Base-by-base conservation (phyloP, 257 asterid species). In the Lantana camara region DNA sequence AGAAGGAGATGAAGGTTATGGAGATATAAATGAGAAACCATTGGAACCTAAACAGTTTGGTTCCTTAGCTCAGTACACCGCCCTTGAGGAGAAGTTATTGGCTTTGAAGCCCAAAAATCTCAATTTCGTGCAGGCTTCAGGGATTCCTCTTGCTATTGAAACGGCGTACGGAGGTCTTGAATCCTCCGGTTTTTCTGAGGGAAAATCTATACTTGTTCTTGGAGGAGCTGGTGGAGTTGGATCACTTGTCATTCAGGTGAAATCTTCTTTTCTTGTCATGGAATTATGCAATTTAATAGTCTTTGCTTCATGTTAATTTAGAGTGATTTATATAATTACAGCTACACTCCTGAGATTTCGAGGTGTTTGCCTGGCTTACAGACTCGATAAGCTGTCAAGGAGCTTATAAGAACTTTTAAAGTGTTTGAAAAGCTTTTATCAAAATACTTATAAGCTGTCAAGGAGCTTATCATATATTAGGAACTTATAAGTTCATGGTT, bases 221-320 rank as follows among this genome's bases (percentile, higher is more conserved):
- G 98, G 98, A 13, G 98, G 98, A 5, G 98, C 98, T 15, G 98
- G 98, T 16, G 97, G 97, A 15, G 97, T 89, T 71, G 98, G 98
- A 55, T 83, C 96, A 57, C 84, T 89, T 0, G 96, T 80, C 24
- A 82, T 93, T 75, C 98, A 90, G 96, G 98, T 89, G 8, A 24
- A 50, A 35, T 9, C n/a, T n/a, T n/a, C n/a, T n/a, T n/a, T n/a
- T n/a, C n/a, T n/a, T n/a, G n/a, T n/a, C n/a, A n/a, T n/a, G n/a
- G n/a, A n/a, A 2, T 59, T 32, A 38, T 23, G 35, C 56, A 37
- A 5, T 27, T 27, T 27, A 27, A 5, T 2, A 27, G 32, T 27
- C 5, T 27, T 2, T n/a, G n/a, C n/a, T n/a, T n/a, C n/a, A n/a
- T n/a, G n/a, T n/a, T n/a, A n/a, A n/a, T n/a, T n/a, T 27, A 27